A percentile compares a stretch with the other conserved stretches of the same genome.
phyloP scores from a whole-genome alignment of 2,329 filamentous ascomycete genomes.

The Rutstroemia sp. region DNA sequence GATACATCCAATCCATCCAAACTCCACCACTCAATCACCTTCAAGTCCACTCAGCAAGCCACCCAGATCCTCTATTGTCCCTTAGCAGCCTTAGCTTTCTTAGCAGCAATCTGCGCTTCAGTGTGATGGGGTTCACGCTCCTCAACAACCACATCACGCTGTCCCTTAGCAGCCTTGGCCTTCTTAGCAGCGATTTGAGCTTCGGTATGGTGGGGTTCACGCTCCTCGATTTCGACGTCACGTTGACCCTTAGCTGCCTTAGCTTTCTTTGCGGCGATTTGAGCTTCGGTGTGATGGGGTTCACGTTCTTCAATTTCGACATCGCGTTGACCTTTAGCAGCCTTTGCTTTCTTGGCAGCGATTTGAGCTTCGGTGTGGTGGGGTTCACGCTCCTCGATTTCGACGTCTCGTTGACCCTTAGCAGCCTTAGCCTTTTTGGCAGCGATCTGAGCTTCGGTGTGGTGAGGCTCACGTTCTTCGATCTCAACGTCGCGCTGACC shows the following conservation, averaged over 20 bases:
- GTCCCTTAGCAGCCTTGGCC: too few species aligned
- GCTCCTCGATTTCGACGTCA: not conserved
- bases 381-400: not conserved
- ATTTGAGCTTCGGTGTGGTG: constrained; percentile 19
- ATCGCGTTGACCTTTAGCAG: constrained; percentile 3
- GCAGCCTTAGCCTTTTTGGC: not conserved
- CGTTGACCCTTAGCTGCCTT: constrained; percentile 9
- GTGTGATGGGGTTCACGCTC: too few species aligned
- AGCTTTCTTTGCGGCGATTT: constrained; percentile 19
- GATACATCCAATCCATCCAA: not conserved
- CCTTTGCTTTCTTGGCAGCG: constrained; percentile 17
- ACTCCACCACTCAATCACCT: too few species aligned
- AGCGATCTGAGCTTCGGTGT: not conserved
- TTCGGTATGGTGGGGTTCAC: too few species aligned
- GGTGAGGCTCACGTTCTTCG: too few species aligned
- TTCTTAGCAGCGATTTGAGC: too few species aligned
- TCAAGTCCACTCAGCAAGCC: not conserved
- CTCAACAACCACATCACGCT: too few species aligned
- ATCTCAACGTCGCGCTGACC: too few species aligned
- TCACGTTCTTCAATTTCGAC: not conserved
- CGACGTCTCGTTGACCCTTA: too few species aligned
- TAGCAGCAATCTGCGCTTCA: too few species aligned
- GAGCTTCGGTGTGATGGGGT: constrained; percentile 15
- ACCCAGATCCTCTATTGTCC: not conserved
- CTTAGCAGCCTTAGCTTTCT: not conserved